Evolutionary conservation across 2,329 filamentous ascomycete species (phyloP).

Genomic region (Ophiostoma australiae): DNA sequence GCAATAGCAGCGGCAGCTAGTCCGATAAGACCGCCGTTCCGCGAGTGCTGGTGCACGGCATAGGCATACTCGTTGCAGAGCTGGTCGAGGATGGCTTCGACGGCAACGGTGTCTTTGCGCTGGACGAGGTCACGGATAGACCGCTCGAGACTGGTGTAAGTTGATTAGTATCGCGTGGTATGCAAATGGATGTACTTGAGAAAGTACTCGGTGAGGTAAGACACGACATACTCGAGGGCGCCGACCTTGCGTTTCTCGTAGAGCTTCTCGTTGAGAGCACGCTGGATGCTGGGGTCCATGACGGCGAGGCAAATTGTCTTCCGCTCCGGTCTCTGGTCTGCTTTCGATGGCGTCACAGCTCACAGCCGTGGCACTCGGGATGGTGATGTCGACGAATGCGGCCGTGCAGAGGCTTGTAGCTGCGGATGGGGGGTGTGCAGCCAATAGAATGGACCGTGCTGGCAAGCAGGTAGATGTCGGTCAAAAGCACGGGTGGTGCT

Average conservation of each 20-base stretch:
- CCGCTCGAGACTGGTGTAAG: conserved; percentile 68
- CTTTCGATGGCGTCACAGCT: conserved; percentile 12
- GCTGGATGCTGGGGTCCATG: conserved; percentile 88
- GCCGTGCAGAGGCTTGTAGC: conserved; percentile 2
- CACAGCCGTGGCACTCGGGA: neutral
- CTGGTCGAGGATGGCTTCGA: conserved; percentile 87
- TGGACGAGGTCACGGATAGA: conserved; percentile 80
- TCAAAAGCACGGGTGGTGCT: neutral
- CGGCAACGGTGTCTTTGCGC: conserved; percentile 70
- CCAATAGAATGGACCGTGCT: neutral
- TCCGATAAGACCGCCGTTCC: conserved; percentile 94
- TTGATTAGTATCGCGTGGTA: conserved; percentile 11
- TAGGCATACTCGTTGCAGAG: conserved; percentile 97
- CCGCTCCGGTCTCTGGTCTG: neutral
- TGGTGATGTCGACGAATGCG: neutral
- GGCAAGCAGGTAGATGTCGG: neutral
- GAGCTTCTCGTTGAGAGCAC: conserved; percentile 92
- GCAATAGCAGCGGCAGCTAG: conserved; percentile 94
- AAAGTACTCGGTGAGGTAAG: neutral
- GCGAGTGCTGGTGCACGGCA: conserved; percentile 90
- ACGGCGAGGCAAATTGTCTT: neutral
- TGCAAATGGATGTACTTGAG: too few species aligned
- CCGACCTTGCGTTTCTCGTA: conserved; percentile 98
- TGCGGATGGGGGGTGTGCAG: neutral
- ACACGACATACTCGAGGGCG: conserved; percentile 74